These are phyloP conservation scores for Tolypocladium tropicale DNA, from an alignment of 2,329 filamentous ascomycete species.

Conservation along the genomic window DNA sequence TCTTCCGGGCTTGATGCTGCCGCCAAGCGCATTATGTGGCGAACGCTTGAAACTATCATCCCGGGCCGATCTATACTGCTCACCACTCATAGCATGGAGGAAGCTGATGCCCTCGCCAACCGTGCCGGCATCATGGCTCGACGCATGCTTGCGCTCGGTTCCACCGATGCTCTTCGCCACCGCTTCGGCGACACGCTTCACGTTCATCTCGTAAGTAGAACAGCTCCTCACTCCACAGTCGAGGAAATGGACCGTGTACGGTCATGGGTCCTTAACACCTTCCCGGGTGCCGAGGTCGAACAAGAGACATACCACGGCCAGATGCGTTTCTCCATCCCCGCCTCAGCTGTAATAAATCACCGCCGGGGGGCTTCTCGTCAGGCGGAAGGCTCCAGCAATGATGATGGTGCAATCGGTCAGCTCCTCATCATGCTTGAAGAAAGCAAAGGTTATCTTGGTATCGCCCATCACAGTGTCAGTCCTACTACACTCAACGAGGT, in stretches of 20 bases:
- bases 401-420: constrained; percentile 47
- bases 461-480: constrained; percentile 79
- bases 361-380: constrained; percentile 19
- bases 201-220: constrained; percentile 67
- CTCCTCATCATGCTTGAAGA: constrained; percentile 67
- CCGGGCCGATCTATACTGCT: constrained; percentile 71
- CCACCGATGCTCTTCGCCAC: constrained; percentile 58
- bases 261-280: constrained; percentile 50
- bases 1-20: constrained; percentile 83
- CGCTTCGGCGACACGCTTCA: constrained; percentile 72
- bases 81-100: constrained; percentile 93
- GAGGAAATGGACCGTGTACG: constrained; percentile 59
- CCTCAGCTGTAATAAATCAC: constrained; percentile 27
- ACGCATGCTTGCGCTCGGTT: constrained; percentile 77
- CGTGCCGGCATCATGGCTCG: constrained; percentile 79
- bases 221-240: constrained; percentile 61
- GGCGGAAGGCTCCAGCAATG: not conserved
- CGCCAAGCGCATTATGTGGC: constrained; percentile 89
- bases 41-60: constrained; percentile 62
- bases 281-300: constrained; percentile 59
- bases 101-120: constrained; percentile 78
- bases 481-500: constrained; percentile 87
- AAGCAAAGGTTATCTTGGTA: constrained; percentile 54
- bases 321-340: constrained; percentile 63
- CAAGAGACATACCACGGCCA: constrained; percentile 75